Percentiles rank a stretch among this genome's conserved stretches.
Conservation (phyloP, 2,329 filamentous ascomycete genomes). For the Huntiella savannae region DNA sequence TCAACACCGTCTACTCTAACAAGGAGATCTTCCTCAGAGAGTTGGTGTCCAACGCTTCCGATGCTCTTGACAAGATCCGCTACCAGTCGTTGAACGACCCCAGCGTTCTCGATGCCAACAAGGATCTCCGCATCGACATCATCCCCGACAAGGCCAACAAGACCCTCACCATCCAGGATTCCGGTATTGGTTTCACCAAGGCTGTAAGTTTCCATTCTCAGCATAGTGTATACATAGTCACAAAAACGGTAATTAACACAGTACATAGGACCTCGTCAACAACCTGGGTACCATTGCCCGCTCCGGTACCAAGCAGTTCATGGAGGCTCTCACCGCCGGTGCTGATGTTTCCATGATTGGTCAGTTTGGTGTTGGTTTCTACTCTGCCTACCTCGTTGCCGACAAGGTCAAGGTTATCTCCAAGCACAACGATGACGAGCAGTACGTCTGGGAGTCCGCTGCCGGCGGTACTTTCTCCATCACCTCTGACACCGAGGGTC, state of each 20-base stretch:
- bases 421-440: conserved; percentile 99
- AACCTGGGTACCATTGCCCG: conserved; percentile 99
- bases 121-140: conserved; percentile 98
- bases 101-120: conserved; percentile 88
- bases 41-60: conserved; percentile 93
- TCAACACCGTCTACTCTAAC: conserved; percentile 99
- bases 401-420: conserved; percentile 90
- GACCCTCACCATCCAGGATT: conserved; percentile 93
- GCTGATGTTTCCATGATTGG: conserved; percentile 99
- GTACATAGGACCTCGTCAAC: conserved; percentile 77
- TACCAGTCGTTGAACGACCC: conserved; percentile 97
- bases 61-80: conserved; percentile 99
- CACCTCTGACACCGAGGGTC: conserved; percentile 71
- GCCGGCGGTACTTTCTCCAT: conserved; percentile 97
- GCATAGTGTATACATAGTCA: neutral
- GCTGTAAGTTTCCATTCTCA: conserved; percentile 48
- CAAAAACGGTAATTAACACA: conserved; percentile 19
- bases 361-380: conserved; percentile 99
- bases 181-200: conserved; percentile 99
- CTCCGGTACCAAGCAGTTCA: conserved; percentile 99
- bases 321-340: conserved; percentile 96
- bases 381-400: conserved; percentile 98
- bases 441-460: conserved; percentile 98
- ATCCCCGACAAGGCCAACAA: conserved; percentile 95
- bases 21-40: conserved; percentile 99